Percentiles rank a stretch among this genome's conserved stretches.
phyloP scores from a whole-genome alignment of 2,329 filamentous ascomycete species.

The Talaromyces atroroseus region DNA sequence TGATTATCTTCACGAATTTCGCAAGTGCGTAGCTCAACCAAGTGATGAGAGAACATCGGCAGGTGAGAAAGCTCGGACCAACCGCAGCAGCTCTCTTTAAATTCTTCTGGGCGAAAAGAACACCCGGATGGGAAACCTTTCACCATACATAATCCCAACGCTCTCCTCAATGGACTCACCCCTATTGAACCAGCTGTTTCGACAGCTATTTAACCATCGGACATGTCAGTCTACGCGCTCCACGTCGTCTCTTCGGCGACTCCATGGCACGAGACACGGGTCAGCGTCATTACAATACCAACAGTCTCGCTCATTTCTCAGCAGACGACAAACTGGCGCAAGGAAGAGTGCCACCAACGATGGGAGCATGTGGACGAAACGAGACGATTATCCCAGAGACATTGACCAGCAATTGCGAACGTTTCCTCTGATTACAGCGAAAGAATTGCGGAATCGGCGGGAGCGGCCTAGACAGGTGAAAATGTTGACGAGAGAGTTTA shows the following conservation, averaged over 20 bases:
- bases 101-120: neutral
- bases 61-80: slow-evolving; percentile 35
- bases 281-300: slow-evolving; percentile 18
- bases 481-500: slow-evolving; percentile 96
- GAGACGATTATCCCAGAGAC: slow-evolving; percentile 69
- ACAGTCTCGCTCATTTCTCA: slow-evolving; percentile 34
- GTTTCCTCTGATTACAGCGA: slow-evolving; percentile 81
- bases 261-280: slow-evolving; percentile 7
- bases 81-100: slow-evolving; percentile 11
- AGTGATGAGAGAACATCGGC: slow-evolving; percentile 14
- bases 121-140: slow-evolving; percentile 14
- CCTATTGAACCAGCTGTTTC: slow-evolving; percentile 70
- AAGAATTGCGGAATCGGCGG: slow-evolving; percentile 64
- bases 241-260: slow-evolving; percentile 6
- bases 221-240: slow-evolving; percentile 49
- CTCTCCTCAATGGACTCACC: slow-evolving; percentile 69
- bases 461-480: slow-evolving; percentile 83
- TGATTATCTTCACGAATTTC: neutral
- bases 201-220: slow-evolving; percentile 74
- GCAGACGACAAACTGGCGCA: slow-evolving; percentile 26
- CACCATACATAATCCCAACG: slow-evolving; percentile 10
- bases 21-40: slow-evolving; percentile 9
- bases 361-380: slow-evolving; percentile 81
- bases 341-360: slow-evolving; percentile 37
- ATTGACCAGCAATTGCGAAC: slow-evolving; percentile 72